Evolutionary conservation across 78 protist genomes (phyloP).

Genomic region (Guillardia theta): DNA sequence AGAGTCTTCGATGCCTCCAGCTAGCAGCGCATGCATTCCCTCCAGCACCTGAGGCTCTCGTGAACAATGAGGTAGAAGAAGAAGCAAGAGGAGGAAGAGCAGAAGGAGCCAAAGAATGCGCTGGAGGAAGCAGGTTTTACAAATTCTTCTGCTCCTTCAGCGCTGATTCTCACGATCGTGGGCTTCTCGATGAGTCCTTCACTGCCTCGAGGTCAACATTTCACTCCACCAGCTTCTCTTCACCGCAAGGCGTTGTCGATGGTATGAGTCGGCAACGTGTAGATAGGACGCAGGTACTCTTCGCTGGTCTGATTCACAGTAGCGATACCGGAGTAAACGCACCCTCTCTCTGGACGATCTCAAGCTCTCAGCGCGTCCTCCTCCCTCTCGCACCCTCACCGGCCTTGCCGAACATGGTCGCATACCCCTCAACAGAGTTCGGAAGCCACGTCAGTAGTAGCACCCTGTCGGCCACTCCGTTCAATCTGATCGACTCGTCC

Average conservation of each 20-base stretch:
- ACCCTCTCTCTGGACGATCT: background rate
- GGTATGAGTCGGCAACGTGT: background rate
- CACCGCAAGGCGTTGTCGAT: background rate
- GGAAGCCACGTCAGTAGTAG: background rate
- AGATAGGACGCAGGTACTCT: background rate
- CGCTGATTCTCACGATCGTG: constrained; percentile 10
- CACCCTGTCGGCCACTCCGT: background rate
- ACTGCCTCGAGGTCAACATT: background rate
- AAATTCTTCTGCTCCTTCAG: constrained; percentile 4
- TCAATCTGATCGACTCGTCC: background rate
- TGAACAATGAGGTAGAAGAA: background rate
- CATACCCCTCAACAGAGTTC: background rate
- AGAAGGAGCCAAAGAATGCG: background rate
- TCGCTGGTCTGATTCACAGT: background rate
- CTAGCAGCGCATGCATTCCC: background rate
- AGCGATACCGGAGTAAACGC: background rate
- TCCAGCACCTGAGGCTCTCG: background rate
- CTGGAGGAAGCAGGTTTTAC: background rate
- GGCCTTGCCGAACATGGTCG: constrained; percentile 4
- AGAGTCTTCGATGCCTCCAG: background rate
- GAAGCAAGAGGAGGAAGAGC: background rate
- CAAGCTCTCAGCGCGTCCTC: background rate
- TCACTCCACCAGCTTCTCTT: background rate
- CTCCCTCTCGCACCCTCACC: background rate
- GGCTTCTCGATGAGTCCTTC: background rate